These are phyloP conservation scores for Leishmania braziliensis DNA, from an alignment of 208 protist species.

Conservation along the genomic window DNA sequence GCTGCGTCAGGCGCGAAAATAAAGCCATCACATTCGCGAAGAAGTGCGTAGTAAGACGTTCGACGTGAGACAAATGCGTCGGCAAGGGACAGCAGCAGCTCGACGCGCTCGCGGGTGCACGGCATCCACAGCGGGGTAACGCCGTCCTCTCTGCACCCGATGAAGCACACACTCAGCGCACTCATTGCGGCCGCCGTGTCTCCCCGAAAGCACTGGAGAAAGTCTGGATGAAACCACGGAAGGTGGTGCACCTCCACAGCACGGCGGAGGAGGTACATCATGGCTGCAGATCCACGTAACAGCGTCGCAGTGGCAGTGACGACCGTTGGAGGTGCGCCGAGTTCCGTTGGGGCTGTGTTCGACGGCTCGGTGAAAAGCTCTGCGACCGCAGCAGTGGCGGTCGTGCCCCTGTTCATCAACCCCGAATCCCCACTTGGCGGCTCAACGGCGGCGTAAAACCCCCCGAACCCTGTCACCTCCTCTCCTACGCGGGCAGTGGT, in stretches of 20 bases:
- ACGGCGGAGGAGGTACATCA: constrained; percentile 68
- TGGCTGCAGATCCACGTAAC: constrained; percentile 78
- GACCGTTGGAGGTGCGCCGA: not conserved
- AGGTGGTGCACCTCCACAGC: constrained; percentile 63
- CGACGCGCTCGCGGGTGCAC: constrained; percentile 53
- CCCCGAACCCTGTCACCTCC: constrained; percentile 39
- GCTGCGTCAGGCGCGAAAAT: constrained; percentile 39
- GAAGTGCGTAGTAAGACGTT: constrained; percentile 61
- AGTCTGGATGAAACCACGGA: constrained; percentile 66
- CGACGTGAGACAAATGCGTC: constrained; percentile 19
- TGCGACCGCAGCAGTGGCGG: not conserved
- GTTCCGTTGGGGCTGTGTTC: not conserved
- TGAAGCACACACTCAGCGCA: constrained; percentile 59
- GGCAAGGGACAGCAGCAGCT: constrained; percentile 59
- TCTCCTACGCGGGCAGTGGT: constrained; percentile 34
- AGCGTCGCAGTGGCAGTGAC: constrained; percentile 1
- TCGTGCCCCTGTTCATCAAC: not conserved
- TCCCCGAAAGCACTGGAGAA: constrained; percentile 39
- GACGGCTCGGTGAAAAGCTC: not conserved
- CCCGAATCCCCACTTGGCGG: not conserved
- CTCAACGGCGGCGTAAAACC: constrained; percentile 56
- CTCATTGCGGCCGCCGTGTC: constrained; percentile 35
- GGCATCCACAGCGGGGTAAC: constrained; percentile 79
- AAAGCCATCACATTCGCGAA: constrained; percentile 41
- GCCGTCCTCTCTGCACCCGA: constrained; percentile 58